Evolutionary conservation across 2,329 filamentous ascomycete genomes (phyloP).

Genomic region (Arachnomyces sp.): DNA sequence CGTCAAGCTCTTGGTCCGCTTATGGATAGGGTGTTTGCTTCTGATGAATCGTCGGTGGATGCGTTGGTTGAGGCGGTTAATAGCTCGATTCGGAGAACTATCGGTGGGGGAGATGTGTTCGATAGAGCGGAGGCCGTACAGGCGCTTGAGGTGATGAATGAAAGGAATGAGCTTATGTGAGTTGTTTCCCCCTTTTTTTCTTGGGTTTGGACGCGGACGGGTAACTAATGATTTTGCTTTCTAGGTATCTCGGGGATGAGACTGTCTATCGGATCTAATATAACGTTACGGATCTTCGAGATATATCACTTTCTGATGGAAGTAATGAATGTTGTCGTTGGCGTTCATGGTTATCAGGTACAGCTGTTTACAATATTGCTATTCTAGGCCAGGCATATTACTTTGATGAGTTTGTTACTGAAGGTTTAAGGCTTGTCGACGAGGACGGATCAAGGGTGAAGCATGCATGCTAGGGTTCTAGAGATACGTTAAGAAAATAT

Average conservation of each 20-base stretch:
- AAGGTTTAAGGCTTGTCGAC: too few relatives aligned
- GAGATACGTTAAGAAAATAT: too few relatives aligned
- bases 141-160: slow-evolving; percentile 71
- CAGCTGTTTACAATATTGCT: too few relatives aligned
- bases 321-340: slow-evolving; percentile 13
- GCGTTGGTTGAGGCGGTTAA: slow-evolving; percentile 75
- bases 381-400: too few relatives aligned
- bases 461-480: too few relatives aligned
- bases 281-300: background rate
- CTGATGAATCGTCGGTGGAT: slow-evolving; percentile 66
- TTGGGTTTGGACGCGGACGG: too few relatives aligned
- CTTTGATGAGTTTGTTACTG: slow-evolving; percentile 3
- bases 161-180: slow-evolving; percentile 86
- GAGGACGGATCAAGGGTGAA: too few relatives aligned
- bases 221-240: slow-evolving; percentile 11
- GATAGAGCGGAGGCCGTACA: slow-evolving; percentile 62
- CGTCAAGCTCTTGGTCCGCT: slow-evolving; percentile 72
- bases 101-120: slow-evolving; percentile 50
- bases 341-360: slow-evolving; percentile 14
- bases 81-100: slow-evolving; percentile 46
- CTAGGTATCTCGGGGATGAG: slow-evolving; percentile 46
- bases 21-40: slow-evolving; percentile 72
- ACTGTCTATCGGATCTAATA: slow-evolving; percentile 61
- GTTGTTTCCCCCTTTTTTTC: slow-evolving; percentile 28
- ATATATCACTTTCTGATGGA: too few relatives aligned